Base-by-base conservation (phyloP, 2,329 filamentous ascomycete species). In the Trichoderma pleuroti region DNA sequence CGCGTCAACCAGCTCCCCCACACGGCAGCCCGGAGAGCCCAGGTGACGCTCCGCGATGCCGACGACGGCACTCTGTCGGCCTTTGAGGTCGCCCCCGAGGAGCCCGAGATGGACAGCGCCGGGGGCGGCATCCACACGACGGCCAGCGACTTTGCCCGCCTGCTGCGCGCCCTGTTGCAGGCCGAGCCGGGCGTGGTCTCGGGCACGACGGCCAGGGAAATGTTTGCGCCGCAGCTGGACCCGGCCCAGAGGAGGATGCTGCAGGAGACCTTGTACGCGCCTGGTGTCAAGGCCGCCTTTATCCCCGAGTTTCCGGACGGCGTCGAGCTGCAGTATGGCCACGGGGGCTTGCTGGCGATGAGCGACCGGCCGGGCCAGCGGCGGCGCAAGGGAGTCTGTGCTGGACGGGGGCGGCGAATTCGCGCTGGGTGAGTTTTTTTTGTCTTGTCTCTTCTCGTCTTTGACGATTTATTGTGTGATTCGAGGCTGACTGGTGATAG, bases 61-160 rank as follows among this genome's bases (percentile, higher is more conserved):
- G 74, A 73, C 5, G 16, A 14, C 14, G 61, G 56, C 10, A 32
- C 49, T 5, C 52, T 72, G 1, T 30, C 49, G 0, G 14, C 18
- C 18, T 66, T 65, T 1, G 61, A 65, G 1, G 16, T 30, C n/a
- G 39, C 28, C 9, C 78, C 79, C 0, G 72, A 73, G 11, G 75
- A 80, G 36, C 80, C 79, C 54, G 75, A 75, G 24, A 73, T 83
- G 4, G 81, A 84, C 70, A 80, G 81, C 71, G 84, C 83, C 16
- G 84, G 84, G 5, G 79, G 81, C 0, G 84, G 84, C 4, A 73
- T 84, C 24, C 84, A 80, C 72, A 80, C 80, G 4, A 84, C 81
- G 24, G 80, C 82, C 1, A 72, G 70, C 12, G 83, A 86, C 73
- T 84, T 83, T 71, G 77, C 76, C 18, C 74, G 71, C 61, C 77